These are phyloP conservation scores for Pseudomassariella vexata DNA, from an alignment of 2,329 filamentous ascomycete species.

Conservation along the genomic window DNA sequence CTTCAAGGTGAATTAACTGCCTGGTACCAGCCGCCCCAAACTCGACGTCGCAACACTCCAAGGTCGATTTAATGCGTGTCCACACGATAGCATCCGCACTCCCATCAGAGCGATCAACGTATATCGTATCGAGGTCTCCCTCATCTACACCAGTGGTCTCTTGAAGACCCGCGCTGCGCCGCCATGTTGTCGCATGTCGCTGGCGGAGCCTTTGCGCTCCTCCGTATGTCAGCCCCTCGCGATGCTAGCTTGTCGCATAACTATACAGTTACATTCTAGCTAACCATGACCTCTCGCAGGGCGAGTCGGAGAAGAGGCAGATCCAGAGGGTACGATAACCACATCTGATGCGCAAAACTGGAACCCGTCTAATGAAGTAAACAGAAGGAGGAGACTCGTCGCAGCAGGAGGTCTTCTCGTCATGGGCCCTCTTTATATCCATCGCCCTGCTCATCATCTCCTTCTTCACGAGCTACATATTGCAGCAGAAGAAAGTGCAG, in stretches of 20 bases:
- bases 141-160: conserved; percentile 1
- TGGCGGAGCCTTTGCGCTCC: conserved; percentile 31
- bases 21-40: background rate
- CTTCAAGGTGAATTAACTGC: background rate
- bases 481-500: conserved; percentile 95
- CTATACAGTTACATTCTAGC: too few species aligned
- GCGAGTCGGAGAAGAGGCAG: conserved; percentile 38
- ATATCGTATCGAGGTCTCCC: conserved; percentile 3
- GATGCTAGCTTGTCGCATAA: too few species aligned
- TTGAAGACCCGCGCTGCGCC: conserved; percentile 9
- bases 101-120: too few species aligned
- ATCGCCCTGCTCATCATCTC: conserved; percentile 90
- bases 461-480: conserved; percentile 93
- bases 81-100: conserved; percentile 31
- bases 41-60: conserved; percentile 6
- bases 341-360: conserved; percentile 7
- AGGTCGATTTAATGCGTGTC: conserved; percentile 29
- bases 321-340: conserved; percentile 36
- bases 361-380: conserved; percentile 18
- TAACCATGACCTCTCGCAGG: conserved; percentile 22
- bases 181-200: conserved; percentile 30
- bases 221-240: conserved; percentile 27
- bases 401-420: conserved; percentile 90
- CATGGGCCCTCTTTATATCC: conserved; percentile 95
- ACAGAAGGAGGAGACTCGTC: conserved; percentile 66